Evolutionary conservation across 805 yeast genomes (phyloP), one percentile per base, ranked within the genome.

Genomic region (Schwanniomyces polymorphus): DNA sequence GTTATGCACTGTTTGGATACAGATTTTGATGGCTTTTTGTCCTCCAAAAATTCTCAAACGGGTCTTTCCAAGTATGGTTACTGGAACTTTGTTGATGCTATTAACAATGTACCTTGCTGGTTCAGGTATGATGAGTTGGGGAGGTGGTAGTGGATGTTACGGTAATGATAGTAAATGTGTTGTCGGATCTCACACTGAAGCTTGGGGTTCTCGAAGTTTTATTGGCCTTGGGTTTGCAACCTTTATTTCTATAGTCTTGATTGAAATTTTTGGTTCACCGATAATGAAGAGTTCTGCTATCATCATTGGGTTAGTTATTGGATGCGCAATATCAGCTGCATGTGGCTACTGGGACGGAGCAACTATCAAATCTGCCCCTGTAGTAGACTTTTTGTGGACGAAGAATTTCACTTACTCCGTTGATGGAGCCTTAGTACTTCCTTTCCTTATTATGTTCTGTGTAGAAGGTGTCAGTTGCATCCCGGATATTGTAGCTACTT

Each of bases 211-310:
- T 17, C 14, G 43, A 41, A 26, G 27, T 10, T 41, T 41, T 18
- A 28, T 41, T n/a, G 43, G 43, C 12, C 43, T 41, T 14, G 43
- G 43, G 23, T 41, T 41, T 41, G 25, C 35, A n/a, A 41, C 43
- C 7, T 41, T 41, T 28, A 41, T 41, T 17, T 41, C 35, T 12
- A 41, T 41, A 11, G 23, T 41, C 3, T 10, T 27, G 17, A 16
- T 41, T 26, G 43, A 25, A 26, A 9, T 27, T 4, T 41, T 26
- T 41, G 43, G 43, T 25, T 12, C 43, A 27, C 43, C 35, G 26
- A 12, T 41, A 10, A 41, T 41, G 43, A 41, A 41, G 17, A 41
- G 43, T 21, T 41, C 43, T n/a, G 33, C 43, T 12, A 18, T 41
- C 26, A 28, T 28, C 3, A 14, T 17, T 12, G 43, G 43, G 10